Base-by-base conservation (phyloP, 2,329 filamentous ascomycete species). In the Penicillium polonicum region DNA sequence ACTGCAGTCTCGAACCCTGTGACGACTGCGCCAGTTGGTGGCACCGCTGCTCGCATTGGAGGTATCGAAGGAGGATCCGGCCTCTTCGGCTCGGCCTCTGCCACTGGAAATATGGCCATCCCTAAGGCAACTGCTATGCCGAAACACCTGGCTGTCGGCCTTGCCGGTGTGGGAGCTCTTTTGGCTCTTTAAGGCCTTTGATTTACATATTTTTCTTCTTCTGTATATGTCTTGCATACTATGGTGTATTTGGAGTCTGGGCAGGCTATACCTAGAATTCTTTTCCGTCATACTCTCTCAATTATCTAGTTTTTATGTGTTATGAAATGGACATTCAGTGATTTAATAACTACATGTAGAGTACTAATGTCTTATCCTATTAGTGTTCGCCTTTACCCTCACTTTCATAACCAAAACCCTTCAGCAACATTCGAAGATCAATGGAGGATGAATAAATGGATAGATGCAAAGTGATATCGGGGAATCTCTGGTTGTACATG, bases 1-100 rank as follows among this genome's bases (percentile, higher is more conserved):
- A 81, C 79, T 0, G 69, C 64, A n/a, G 83, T 85, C 1, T 43
- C 76, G 1, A 78, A 79, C 46, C 78, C 83, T 5, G 79, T 84
- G 25, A 80, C 81, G 3, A 76, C 76, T 0, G 76, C 79, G 1
- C 72, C 77, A 2, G 68, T 66, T 29, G 72, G 70, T 50, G 74
- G 75, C 4, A 78, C 75, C 4, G 80, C 80, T 10, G 80, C 77
- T 4, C 74, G 80, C 21, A 72, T 73, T 55, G 71, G 72, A 19
- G 69, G 65, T 5, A 63, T 12, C 13, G 31, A 9, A 29, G 66
- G 66, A 45, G 46, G 44, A 19, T 57, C 48, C 5, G 54, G 48
- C 5, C 35, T 62, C 19, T 60, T 61, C 27, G 64, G 65, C 35
- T 57, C 63, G 3, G 17, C 59, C 5, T 56, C 62, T 38, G 61